phyloP scores from a whole-genome alignment of 192 early-diverging fungal species.

The Chytriomyces sp. region DNA sequence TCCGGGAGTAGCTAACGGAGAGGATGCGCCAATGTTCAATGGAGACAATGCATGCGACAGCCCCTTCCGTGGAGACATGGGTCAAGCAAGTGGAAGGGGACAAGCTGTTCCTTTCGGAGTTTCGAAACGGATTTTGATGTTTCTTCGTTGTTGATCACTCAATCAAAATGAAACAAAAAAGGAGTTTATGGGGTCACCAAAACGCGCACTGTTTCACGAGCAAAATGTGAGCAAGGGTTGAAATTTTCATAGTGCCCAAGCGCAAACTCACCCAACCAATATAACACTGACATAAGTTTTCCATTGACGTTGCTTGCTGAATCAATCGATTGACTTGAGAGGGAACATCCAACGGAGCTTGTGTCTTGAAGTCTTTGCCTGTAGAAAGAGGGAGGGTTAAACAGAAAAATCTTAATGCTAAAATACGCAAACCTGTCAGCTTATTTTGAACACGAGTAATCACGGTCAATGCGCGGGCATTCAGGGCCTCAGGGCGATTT shows the following conservation, averaged over 20 bases:
- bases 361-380: constrained; percentile 88
- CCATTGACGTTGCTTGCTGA: constrained; percentile 82
- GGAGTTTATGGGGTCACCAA: constrained; percentile 9
- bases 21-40: not conserved
- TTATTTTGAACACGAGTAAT: constrained; percentile 92
- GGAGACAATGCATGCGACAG: not conserved
- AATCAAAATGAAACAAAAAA: not conserved
- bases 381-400: not conserved
- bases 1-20: no score
- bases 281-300: constrained; percentile 79
- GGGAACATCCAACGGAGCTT: constrained; percentile 73
- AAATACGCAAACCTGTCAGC: constrained; percentile 64
- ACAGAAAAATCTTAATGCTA: constrained; percentile 3
- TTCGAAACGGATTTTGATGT: not conserved
- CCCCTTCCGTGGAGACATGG: not conserved
- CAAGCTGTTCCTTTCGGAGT: not conserved
- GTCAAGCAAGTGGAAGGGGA: not conserved
- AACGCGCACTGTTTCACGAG: constrained; percentile 31
- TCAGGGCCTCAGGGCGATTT: constrained; percentile 67
- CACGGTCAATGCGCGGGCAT: constrained; percentile 78
- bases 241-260: no score
- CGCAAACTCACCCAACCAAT: constrained; percentile 37
- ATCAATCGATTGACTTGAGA: constrained; percentile 90
- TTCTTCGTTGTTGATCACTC: not conserved
- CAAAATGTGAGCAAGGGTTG: no score